Conservation (phyloP, 306 rosid genomes). For the Ammopiptanthus mongolicus region DNA sequence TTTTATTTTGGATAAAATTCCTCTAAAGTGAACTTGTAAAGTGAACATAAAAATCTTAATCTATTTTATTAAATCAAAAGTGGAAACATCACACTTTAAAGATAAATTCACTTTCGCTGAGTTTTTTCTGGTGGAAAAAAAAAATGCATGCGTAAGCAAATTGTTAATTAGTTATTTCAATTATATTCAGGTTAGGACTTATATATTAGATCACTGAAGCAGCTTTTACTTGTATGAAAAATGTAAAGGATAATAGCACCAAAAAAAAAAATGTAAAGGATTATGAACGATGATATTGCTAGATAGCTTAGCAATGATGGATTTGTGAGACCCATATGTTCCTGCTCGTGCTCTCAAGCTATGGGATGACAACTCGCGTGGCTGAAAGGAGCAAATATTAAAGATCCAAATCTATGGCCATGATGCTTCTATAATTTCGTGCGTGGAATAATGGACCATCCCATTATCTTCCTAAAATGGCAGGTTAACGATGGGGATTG, state of each 20-base stretch:
- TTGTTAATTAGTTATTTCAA: too few relatives aligned
- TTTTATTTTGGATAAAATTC: too few relatives aligned
- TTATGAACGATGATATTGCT: neutral
- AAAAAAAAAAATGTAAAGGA: neutral
- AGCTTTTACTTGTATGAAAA: neutral
- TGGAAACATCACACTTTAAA: too few relatives aligned
- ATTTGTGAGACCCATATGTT: constrained; percentile 16
- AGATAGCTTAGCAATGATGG: constrained; percentile 18
- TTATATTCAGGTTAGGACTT: too few relatives aligned
- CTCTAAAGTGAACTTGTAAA: too few relatives aligned
- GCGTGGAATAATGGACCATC: constrained; percentile 26
- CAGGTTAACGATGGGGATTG: constrained; percentile 9
- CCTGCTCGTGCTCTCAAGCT: constrained; percentile 8
- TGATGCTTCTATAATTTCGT: constrained; percentile 10
- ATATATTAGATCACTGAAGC: too few relatives aligned
- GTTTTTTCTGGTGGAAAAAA: too few relatives aligned
- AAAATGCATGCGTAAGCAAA: too few relatives aligned
- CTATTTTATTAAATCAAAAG: too few relatives aligned
- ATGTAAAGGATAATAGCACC: too few relatives aligned
- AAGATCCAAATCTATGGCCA: neutral
- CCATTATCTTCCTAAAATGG: neutral
- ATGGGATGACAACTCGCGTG: constrained; percentile 13
- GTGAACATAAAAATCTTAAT: too few relatives aligned
- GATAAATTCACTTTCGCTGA: too few relatives aligned
- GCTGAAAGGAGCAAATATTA: constrained; percentile 17